phyloP scores from a whole-genome alignment of 495 filamentous ascomycete species.

The Aspergillus avenaceus region DNA sequence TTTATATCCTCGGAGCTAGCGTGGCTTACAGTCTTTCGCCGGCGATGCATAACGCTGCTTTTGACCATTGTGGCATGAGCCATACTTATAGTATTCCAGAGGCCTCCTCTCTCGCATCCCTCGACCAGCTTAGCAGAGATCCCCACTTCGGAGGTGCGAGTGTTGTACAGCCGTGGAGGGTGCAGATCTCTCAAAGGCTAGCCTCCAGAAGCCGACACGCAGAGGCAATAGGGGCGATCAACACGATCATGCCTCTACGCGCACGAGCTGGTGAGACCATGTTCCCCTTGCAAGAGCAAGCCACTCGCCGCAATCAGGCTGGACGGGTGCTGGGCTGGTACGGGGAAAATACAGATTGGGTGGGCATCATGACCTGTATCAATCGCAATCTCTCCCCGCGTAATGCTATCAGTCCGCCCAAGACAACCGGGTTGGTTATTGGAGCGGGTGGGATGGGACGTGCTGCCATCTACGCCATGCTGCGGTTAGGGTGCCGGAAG shows the following conservation, averaged over 20 bases:
- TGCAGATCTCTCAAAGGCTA: constrained; percentile 63
- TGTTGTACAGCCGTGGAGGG: constrained; percentile 72
- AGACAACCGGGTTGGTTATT: constrained; percentile 67
- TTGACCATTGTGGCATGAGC: constrained; percentile 64
- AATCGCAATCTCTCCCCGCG: constrained; percentile 72
- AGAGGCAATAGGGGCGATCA: constrained; percentile 75
- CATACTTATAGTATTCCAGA: constrained; percentile 66
- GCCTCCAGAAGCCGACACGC: constrained; percentile 70
- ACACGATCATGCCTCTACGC: constrained; percentile 74
- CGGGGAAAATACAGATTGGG: constrained; percentile 85
- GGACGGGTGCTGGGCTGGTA: constrained; percentile 66
- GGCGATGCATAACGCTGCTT: constrained; percentile 75
- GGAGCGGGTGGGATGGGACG: constrained; percentile 82
- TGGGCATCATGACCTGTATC: constrained; percentile 66
- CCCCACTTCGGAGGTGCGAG: constrained; percentile 69
- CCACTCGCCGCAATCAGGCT: constrained; percentile 60
- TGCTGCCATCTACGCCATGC: constrained; percentile 74
- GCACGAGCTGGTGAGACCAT: constrained; percentile 58
- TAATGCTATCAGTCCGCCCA: constrained; percentile 65
- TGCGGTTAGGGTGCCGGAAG: constrained; percentile 71
- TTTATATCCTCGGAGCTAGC: constrained; percentile 69
- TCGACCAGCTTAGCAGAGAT: constrained; percentile 59
- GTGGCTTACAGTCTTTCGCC: constrained; percentile 75
- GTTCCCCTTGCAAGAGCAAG: constrained; percentile 57
- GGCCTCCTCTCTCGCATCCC: constrained; percentile 56